Evolutionary conservation across 2,329 filamentous ascomycete species (phyloP).

Genomic region (Pseudogymnoascus sp.): DNA sequence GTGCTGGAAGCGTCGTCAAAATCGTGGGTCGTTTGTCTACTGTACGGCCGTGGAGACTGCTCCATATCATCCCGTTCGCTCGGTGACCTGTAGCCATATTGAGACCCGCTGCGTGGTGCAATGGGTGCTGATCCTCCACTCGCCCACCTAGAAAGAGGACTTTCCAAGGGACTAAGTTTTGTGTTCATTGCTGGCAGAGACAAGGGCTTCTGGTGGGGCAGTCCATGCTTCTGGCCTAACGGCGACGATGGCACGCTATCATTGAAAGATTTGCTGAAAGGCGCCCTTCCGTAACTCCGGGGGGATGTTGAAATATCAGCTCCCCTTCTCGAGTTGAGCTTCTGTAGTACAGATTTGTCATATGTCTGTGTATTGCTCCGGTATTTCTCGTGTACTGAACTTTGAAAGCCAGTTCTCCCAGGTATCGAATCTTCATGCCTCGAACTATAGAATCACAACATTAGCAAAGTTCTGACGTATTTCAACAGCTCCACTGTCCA

Average conservation of each 20-base stretch:
- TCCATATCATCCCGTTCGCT: constrained; percentile 26
- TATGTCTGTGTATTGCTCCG: constrained; percentile 31
- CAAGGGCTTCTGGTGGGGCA: constrained; percentile 27
- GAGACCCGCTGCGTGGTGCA: constrained; percentile 22
- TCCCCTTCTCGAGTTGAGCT: constrained; percentile 26
- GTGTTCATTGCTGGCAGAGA: constrained; percentile 28
- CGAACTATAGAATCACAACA: constrained; percentile 2
- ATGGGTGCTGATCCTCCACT: constrained; percentile 24
- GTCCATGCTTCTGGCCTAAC: constrained; percentile 24
- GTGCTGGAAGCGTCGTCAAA: constrained; percentile 45
- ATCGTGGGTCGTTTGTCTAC: constrained; percentile 25
- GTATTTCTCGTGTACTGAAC: constrained; percentile 29
- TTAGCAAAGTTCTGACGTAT: background rate
- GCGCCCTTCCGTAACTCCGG: constrained; percentile 20
- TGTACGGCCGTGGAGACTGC: constrained; percentile 24
- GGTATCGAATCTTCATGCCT: constrained; percentile 19
- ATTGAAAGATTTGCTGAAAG: constrained; percentile 26
- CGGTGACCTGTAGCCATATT: constrained; percentile 25
- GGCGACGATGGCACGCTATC: constrained; percentile 29
- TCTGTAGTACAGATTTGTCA: constrained; percentile 32
- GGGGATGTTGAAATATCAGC: constrained; percentile 29
- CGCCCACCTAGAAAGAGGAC: constrained; percentile 26
- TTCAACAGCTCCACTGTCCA: background rate
- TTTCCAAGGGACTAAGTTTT: constrained; percentile 24
- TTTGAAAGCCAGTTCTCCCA: constrained; percentile 26